Percentiles rank a stretch among this genome's conserved stretches.
phyloP scores from a whole-genome alignment of 352 stramenopile species.

The Paralagenidium karlingii region DNA sequence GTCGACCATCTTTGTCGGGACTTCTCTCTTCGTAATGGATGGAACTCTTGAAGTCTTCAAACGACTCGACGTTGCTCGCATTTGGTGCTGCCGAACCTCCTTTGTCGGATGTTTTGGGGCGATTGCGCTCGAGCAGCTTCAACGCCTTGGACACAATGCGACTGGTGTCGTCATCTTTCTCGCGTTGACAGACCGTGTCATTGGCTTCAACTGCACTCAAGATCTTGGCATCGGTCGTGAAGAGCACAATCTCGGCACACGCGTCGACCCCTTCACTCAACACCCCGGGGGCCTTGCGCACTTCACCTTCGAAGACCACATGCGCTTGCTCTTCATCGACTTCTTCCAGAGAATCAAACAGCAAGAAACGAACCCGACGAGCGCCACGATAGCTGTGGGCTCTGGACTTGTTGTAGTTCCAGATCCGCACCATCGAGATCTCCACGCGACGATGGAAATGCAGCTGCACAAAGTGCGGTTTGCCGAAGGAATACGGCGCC shows the following conservation, averaged over 20 bases:
- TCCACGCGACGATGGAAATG: slow-evolving; percentile 18
- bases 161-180: no score
- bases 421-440: slow-evolving; percentile 80
- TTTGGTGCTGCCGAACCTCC: background rate
- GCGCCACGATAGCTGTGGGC: slow-evolving; percentile 67
- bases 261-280: slow-evolving; percentile 32
- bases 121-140: no score
- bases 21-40: no score
- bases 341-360: slow-evolving; percentile 12
- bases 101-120: slow-evolving; percentile 42
- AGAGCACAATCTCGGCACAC: slow-evolving; percentile 80
- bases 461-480: slow-evolving; percentile 41
- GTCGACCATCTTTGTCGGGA: slow-evolving; percentile 14
- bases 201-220: slow-evolving; percentile 61
- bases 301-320: slow-evolving; percentile 79
- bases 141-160: no score
- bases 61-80: background rate
- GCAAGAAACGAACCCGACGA: slow-evolving; percentile 31
- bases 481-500: slow-evolving; percentile 49
- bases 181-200: no score
- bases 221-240: slow-evolving; percentile 55
- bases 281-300: slow-evolving; percentile 55
- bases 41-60: no score
- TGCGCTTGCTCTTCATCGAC: background rate
- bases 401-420: slow-evolving; percentile 90